Base-by-base conservation (phyloP, 2,329 filamentous ascomycete genomes). In the Pseudogymnoascus sp. region DNA sequence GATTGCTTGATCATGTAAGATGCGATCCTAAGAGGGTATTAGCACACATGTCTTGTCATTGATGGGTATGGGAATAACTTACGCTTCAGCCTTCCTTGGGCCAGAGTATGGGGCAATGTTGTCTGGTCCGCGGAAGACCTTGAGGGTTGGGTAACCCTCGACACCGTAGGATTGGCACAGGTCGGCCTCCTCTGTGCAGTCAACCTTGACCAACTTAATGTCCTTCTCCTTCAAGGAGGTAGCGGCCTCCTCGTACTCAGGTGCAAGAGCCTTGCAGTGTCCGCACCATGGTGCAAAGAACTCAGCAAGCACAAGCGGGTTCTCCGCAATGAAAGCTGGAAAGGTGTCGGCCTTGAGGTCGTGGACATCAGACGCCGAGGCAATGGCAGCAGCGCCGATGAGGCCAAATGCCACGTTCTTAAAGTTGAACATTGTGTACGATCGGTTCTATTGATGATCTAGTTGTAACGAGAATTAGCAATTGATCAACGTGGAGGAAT, bases 1-100 rank as follows among this genome's bases (percentile, higher is more conserved):
- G 90, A 89, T 79, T 97, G 94, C 84, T 97, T 99, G 74, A 90
- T 88, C 94, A 99, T 99, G 82, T 96, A 97, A 23, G 85, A 86
- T 55, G 82, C 81, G 72, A 86, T 86, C 64, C 81, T 83, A 61
- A 8, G 39, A 28, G 21, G 41, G 15, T 5, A 15, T 55, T 52
- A 62, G 55, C 66, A 34, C 64, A 60, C 18, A 58, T 19, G 23
- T 56, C 26, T 57, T 57, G 30, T 12, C 41, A 19, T 12, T 9
- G 26, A 33, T 5, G 23, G n/a, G 21, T 26, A 9, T 13, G 5
- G 15, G 2, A 21, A 59, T 48, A 37, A 78, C 82, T 76, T 76
- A 85, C 82, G 80, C 81, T 75, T 83, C 85, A 66, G 92, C 86
- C 81, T 97, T 96, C 75, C 94, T 85, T 76, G 90, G 87, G 72